A percentile compares a stretch with the other conserved stretches of the same genome.
These are phyloP conservation scores for Aspergillus spinulosporus DNA, from an alignment of 2,329 filamentous ascomycete genomes.

Conservation along the genomic window DNA sequence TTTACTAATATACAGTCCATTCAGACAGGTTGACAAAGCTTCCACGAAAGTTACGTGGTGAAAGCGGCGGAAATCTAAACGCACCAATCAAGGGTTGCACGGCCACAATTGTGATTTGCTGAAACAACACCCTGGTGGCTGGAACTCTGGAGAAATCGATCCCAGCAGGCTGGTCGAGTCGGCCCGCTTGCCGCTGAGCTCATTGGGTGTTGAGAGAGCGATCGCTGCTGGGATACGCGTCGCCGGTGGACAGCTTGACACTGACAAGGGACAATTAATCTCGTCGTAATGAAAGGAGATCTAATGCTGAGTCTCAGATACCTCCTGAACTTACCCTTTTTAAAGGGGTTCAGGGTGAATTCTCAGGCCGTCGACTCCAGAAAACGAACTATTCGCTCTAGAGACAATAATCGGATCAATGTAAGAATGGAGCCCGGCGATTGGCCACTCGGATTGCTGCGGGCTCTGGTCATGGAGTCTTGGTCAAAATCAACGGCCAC, in stretches of 20 bases:
- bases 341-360: not conserved
- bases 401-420: conserved; percentile 5
- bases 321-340: not conserved
- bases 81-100: not conserved
- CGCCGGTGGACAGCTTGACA: conserved; percentile 6
- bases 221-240: conserved; percentile 24
- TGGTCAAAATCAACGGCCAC: conserved; percentile 3
- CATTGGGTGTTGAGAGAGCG: conserved; percentile 11
- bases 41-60: not conserved
- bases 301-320: not conserved
- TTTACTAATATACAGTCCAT: not conserved
- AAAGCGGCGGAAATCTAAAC: not conserved
- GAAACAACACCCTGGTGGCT: not conserved
- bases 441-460: conserved; percentile 8
- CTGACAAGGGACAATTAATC: not conserved
- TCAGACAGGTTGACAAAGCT: not conserved
- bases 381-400: conserved; percentile 6
- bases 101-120: not conserved
- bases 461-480: conserved; percentile 2
- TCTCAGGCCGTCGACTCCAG: not conserved
- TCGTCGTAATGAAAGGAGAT: not conserved
- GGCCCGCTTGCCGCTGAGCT: conserved; percentile 11
- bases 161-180: conserved; percentile 3
- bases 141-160: not conserved
- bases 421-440: not conserved